A percentile compares a stretch with the other conserved stretches of the same genome.
phyloP scores from a whole-genome alignment of 2,329 filamentous ascomycete species.

The Alternaria consortialis region DNA sequence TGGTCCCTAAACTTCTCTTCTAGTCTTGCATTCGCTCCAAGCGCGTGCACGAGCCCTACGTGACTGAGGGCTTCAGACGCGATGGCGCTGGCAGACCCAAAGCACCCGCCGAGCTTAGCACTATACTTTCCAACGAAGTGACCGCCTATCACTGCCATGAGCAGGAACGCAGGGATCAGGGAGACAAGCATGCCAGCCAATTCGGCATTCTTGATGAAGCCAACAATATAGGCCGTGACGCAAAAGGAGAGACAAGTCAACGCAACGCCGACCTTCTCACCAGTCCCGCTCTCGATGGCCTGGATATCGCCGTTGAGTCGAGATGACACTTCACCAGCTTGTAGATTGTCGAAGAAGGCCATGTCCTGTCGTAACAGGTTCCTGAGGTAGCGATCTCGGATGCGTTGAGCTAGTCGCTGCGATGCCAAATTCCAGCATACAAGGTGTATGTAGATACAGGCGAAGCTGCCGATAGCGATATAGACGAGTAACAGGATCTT shows the following conservation, averaged over 20 bases:
- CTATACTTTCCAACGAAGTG: conserved; percentile 64
- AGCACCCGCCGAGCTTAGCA: conserved; percentile 60
- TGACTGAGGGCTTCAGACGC: conserved; percentile 70
- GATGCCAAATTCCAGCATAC: conserved; percentile 71
- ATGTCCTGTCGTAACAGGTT: conserved; percentile 69
- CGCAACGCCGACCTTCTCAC: conserved; percentile 74
- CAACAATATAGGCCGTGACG: conserved; percentile 71
- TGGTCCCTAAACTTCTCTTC: conserved; percentile 67
- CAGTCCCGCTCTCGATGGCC: conserved; percentile 72
- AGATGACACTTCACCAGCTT: conserved; percentile 69
- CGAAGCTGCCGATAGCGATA: conserved; percentile 70
- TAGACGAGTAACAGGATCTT: conserved; percentile 70
- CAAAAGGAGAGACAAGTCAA: conserved; percentile 72
- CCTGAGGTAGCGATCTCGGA: conserved; percentile 68
- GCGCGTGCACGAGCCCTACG: conserved; percentile 69
- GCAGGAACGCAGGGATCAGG: conserved; percentile 68
- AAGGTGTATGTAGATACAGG: conserved; percentile 70
- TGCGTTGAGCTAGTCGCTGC: conserved; percentile 68
- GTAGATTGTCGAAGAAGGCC: conserved; percentile 69
- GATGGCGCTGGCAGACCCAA: conserved; percentile 68
- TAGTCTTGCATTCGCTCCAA: conserved; percentile 66
- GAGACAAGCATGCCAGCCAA: conserved; percentile 72
- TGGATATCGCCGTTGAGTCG: conserved; percentile 72
- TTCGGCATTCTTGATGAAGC: conserved; percentile 70
- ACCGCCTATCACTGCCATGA: conserved; percentile 66